phyloP scores from a whole-genome alignment of 805 yeast genomes.

The Kodamaea jinghongensis region DNA sequence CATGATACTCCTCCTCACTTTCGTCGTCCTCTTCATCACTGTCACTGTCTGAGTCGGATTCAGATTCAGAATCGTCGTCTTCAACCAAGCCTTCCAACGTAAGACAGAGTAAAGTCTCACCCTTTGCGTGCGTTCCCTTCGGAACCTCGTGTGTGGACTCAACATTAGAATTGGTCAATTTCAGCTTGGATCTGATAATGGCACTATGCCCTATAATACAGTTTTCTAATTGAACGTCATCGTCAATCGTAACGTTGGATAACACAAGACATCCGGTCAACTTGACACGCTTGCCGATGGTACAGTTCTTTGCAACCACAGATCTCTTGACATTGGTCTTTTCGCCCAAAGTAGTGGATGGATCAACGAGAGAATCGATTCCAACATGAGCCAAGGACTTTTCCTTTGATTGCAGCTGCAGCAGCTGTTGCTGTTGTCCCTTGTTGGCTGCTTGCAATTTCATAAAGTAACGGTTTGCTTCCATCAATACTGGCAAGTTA shows the following conservation, averaged over 20 bases:
- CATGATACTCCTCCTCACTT: conserved; percentile 47
- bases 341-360: conserved; percentile 67
- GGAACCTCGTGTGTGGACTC: conserved; percentile 75
- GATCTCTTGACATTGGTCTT: conserved; percentile 83
- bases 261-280: conserved; percentile 82
- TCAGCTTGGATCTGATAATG: conserved; percentile 59
- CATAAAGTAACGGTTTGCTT: conserved; percentile 79
- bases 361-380: conserved; percentile 79
- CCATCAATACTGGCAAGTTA: conserved; percentile 79
- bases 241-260: conserved; percentile 69
- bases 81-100: conserved; percentile 41
- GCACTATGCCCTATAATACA: conserved; percentile 78
- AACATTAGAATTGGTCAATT: conserved; percentile 76
- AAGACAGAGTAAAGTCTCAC: conserved; percentile 52
- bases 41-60: conserved; percentile 37
- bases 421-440: conserved; percentile 19
- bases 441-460: conserved; percentile 53
- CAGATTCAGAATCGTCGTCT: conserved; percentile 24
- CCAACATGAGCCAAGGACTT: conserved; percentile 75
- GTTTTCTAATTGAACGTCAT: conserved; percentile 79
- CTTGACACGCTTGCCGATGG: conserved; percentile 81
- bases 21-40: conserved; percentile 43
- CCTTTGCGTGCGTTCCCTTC: conserved; percentile 52
- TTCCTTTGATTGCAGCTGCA: conserved; percentile 34
- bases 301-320: conserved; percentile 71